Conservation (phyloP, 371 early-diverging fungal genomes). For the Capillidium heterosporum region DNA sequence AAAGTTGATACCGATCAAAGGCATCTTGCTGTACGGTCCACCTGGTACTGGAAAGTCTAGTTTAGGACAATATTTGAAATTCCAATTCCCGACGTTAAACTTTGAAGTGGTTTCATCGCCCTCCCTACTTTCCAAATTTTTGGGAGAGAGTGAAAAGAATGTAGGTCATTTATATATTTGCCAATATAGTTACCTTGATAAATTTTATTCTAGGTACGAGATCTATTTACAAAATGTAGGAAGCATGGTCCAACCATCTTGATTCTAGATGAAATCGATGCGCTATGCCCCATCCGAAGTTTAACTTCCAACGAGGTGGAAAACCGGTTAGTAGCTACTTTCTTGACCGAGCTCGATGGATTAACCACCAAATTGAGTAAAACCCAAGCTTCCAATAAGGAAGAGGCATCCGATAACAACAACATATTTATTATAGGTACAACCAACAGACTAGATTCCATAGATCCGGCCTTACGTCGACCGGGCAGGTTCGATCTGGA, state of each 20-base stretch:
- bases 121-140: constrained; percentile 85
- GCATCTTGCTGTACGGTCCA: constrained; percentile 87
- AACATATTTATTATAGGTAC: constrained; percentile 80
- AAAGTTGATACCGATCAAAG: constrained; percentile 47
- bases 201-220: constrained; percentile 29
- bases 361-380: constrained; percentile 18
- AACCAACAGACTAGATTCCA: constrained; percentile 86
- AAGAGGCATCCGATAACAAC: neutral
- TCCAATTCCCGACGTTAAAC: constrained; percentile 60
- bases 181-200: neutral
- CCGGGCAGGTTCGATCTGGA: constrained; percentile 97
- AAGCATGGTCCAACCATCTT: constrained; percentile 79
- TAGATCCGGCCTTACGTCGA: constrained; percentile 92
- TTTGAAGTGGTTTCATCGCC: constrained; percentile 80
- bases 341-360: constrained; percentile 96
- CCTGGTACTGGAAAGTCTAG: constrained; percentile 98
- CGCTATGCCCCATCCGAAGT: constrained; percentile 83
- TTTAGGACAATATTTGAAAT: constrained; percentile 77
- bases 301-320: constrained; percentile 49
- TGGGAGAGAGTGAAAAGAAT: constrained; percentile 92
- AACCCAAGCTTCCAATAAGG: too few species aligned
- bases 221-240: constrained; percentile 65
- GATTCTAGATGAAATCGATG: constrained; percentile 98
- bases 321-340: constrained; percentile 87
- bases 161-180: constrained; percentile 13